phyloP scores from a whole-genome alignment of 2,329 filamentous ascomycete species.

The Trichoderma guizhouense region DNA sequence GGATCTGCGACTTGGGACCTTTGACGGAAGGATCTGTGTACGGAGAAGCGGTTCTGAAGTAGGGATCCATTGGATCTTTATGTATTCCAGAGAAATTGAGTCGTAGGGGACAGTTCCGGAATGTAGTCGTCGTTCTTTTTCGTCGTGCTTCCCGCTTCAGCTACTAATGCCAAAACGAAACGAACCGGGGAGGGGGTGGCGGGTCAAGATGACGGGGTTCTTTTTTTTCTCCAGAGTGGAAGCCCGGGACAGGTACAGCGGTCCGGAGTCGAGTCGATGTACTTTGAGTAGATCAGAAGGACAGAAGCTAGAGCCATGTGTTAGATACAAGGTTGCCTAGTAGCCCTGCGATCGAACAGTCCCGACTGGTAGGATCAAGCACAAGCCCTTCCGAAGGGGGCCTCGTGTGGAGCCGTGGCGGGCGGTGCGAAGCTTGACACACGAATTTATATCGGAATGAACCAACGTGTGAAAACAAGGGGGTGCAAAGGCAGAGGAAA shows the following conservation, averaged over 20 bases:
- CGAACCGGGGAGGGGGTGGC: constrained; percentile 5
- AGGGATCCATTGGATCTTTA: constrained; percentile 40
- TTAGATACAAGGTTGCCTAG: not conserved
- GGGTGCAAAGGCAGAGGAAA: not conserved
- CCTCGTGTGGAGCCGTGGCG: constrained; percentile 18
- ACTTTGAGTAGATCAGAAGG: constrained; percentile 11
- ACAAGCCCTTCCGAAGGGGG: constrained; percentile 6
- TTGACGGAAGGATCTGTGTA: constrained; percentile 39
- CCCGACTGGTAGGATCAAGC: not conserved
- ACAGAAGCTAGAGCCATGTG: not conserved
- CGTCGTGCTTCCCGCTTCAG: constrained; percentile 1
- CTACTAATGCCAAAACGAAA: constrained; percentile 9
- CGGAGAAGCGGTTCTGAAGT: constrained; percentile 37
- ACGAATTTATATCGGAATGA: constrained; percentile 38
- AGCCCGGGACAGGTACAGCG: constrained; percentile 16
- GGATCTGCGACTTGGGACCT: constrained; percentile 39
- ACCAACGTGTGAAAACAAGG: not conserved
- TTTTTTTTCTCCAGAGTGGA: not conserved
- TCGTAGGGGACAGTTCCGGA: not conserved
- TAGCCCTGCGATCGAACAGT: constrained; percentile 15
- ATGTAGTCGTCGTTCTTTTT: constrained; percentile 9
- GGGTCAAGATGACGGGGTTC: constrained; percentile 4
- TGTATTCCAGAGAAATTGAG: constrained; percentile 32
- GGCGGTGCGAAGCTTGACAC: constrained; percentile 23
- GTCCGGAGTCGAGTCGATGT: constrained; percentile 8